Evolutionary conservation across 768 basidiomycete species (phyloP), one percentile per base, ranked within the genome.

Genomic region (Boletus rubropictus): DNA sequence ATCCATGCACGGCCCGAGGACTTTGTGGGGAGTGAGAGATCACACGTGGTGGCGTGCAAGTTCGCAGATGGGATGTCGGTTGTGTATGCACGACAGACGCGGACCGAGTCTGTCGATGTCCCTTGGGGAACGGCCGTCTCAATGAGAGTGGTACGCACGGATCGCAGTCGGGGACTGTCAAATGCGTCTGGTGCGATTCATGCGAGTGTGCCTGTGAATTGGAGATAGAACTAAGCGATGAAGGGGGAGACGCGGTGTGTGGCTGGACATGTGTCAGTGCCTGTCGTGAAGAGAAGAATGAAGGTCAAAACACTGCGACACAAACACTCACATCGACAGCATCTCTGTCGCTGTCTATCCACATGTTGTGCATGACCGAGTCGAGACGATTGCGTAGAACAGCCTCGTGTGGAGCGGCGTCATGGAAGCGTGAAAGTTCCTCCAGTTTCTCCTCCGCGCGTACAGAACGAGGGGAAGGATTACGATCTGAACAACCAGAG

Each of bases 331-430:
- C 64, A 25, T 65, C 59, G 17, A 52, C 17, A 1, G 52, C 27
- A 25, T 54, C 54, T 5, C 25, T 39, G 28, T 59, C 63, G 31
- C 10, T 60, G 44, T 63, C 58, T 52, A 63, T 57, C 17, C 44
- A 42, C 55, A 58, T 59, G 50, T 63, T 60, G 48, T 64, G 61
- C n/a, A 82, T 58, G 38, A 79, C 78, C 2, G 73, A 62, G 64
- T 82, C 81, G 15, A 81, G 63, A 10, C 77, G 69, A 39, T 69
- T 73, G 7, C 75, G 71, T 21, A 81, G 68, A 20, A 77, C 80
- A 36, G 75, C 76, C 55, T 75, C 78, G 44, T 77, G 80, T 1
- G 77, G 79, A 14, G 72, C 55, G 43, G 72, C 49, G 20, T 65
- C 65, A 31, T 59, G 56, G 46, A 58, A 51, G 50, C 53, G 57